A percentile compares a stretch with the other conserved stretches of the same genome.
Conservation (phyloP, 1,284 basidiomycete genomes). For the Fereydounia khargensis region DNA sequence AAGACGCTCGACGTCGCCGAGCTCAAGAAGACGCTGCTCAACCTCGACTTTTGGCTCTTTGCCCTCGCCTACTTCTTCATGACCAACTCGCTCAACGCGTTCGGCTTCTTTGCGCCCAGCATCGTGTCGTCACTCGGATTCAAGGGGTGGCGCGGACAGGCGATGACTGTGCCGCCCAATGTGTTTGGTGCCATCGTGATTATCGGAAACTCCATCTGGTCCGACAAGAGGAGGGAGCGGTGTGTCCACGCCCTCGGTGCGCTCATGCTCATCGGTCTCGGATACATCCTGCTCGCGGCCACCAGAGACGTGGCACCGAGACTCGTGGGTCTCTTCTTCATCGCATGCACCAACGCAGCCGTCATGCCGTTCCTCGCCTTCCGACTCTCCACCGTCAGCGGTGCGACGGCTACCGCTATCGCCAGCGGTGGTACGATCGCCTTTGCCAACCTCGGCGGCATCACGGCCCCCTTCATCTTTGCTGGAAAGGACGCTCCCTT, state of each 20-base stretch:
- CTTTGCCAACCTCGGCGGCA: conserved; percentile 5
- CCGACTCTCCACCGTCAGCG: conserved; percentile 1
- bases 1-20: background rate
- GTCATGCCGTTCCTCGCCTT: conserved; percentile 2
- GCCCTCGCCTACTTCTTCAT: background rate
- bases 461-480: conserved; percentile 3
- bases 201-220: background rate
- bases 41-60: conserved; percentile 1
- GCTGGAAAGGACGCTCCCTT: background rate
- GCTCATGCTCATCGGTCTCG: background rate
- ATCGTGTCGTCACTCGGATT: background rate
- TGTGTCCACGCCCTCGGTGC: background rate
- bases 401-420: conserved; percentile 1
- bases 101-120: conserved; percentile 1
- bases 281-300: background rate
- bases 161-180: conserved; percentile 1
- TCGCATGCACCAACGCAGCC: background rate
- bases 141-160: background rate
- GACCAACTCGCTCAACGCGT: background rate
- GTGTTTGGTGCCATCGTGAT: conserved; percentile 1
- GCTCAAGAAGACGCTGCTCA: background rate
- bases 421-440: conserved; percentile 1
- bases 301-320: background rate
- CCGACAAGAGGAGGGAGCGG: background rate
- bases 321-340: background rate